Conservation (phyloP, 768 basidiomycete species). For the Calvatia gigantea region DNA sequence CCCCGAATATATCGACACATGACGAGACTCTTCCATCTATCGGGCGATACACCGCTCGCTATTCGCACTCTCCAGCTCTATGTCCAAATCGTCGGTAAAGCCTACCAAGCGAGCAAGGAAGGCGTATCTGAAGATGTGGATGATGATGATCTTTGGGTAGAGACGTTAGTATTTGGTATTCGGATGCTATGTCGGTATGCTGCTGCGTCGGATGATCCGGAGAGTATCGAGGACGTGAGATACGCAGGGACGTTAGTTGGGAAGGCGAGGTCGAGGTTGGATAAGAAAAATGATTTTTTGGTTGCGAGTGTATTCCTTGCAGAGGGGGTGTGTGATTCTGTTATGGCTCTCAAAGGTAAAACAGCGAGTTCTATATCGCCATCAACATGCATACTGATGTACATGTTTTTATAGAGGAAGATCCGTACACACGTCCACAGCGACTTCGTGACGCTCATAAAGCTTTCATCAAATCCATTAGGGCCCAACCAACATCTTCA, state of each 20-base stretch:
- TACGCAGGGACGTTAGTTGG: slow-evolving; percentile 62
- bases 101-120: slow-evolving; percentile 57
- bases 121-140: slow-evolving; percentile 50
- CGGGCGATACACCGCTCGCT: slow-evolving; percentile 59
- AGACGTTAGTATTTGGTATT: slow-evolving; percentile 72
- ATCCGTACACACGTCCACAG: slow-evolving; percentile 54
- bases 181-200: slow-evolving; percentile 68
- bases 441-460: slow-evolving; percentile 57
- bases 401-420: slow-evolving; percentile 46
- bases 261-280: slow-evolving; percentile 55
- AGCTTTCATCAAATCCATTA: slow-evolving; percentile 46
- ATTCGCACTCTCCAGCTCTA: slow-evolving; percentile 79
- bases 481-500: slow-evolving; percentile 45
- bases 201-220: slow-evolving; percentile 13
- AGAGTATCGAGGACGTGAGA: slow-evolving; percentile 46
- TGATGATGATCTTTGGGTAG: slow-evolving; percentile 68
- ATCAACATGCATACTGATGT: neutral
- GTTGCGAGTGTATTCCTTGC: slow-evolving; percentile 60
- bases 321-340: slow-evolving; percentile 69
- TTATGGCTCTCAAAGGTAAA: slow-evolving; percentile 69
- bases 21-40: slow-evolving; percentile 64
- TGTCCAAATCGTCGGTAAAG: slow-evolving; percentile 79
- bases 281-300: slow-evolving; percentile 45
- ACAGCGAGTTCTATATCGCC: neutral
- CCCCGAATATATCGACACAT: slow-evolving; percentile 83